Conservation (phyloP, 1,284 basidiomycete species). For the Microbotryum violaceum region DNA sequence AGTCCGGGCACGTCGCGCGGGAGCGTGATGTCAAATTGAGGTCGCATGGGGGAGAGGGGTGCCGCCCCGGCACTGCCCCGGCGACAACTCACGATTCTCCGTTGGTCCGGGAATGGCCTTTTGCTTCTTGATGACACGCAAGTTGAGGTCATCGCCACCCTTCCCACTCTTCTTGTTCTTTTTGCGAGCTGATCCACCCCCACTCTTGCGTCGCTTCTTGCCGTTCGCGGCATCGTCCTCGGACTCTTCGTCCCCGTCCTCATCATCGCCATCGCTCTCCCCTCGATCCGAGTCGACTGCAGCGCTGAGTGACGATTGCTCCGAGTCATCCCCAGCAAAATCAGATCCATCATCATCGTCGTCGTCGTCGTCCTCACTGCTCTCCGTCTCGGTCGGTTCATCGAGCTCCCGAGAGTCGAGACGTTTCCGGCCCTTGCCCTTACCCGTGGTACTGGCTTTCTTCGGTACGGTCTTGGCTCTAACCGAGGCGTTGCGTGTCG, state of each 20-base stretch:
- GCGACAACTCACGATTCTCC: conserved; percentile 14
- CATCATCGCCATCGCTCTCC: neutral
- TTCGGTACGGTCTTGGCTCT: neutral
- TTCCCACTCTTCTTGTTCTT: conserved; percentile 8
- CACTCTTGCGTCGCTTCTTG: conserved; percentile 1
- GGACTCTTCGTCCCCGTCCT: neutral
- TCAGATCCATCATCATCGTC: conserved; percentile 6
- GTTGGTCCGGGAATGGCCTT: conserved; percentile 21
- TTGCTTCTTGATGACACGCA: conserved; percentile 13
- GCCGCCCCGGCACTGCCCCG: neutral
- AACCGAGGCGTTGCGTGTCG: neutral
- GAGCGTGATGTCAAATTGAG: too few species aligned
- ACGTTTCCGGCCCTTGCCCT: too few species aligned
- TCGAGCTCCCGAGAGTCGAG: neutral
- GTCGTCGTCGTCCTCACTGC: neutral
- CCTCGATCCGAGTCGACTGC: neutral
- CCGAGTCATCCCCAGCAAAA: neutral
- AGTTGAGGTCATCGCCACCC: conserved; percentile 23
- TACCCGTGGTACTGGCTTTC: too few species aligned
- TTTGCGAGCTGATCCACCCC: neutral
- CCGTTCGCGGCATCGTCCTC: neutral
- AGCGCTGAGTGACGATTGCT: too few species aligned
- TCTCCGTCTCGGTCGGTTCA: neutral
- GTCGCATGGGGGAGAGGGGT: neutral
- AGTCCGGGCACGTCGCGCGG: conserved; percentile 7